phyloP scores from a whole-genome alignment of 2,329 filamentous ascomycete species.

The Leptodontidium sp. region DNA sequence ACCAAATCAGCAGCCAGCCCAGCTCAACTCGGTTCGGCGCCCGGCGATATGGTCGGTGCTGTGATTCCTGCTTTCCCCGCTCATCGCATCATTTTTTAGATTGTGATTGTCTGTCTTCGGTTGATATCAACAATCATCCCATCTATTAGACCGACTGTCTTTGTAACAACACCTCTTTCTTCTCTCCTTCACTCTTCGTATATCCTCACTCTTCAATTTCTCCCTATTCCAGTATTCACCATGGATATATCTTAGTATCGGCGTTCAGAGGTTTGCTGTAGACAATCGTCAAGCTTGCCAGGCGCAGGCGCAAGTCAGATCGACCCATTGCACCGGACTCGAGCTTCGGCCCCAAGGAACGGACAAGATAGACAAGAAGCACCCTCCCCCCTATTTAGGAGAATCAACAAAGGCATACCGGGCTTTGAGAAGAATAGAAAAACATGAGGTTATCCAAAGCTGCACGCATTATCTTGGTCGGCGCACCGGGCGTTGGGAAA shows the following conservation, averaged over 20 bases:
- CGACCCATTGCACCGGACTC: constrained; percentile 21
- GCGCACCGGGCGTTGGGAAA: constrained; percentile 91
- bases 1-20: not conserved
- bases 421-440: constrained; percentile 12
- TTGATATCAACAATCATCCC: not conserved
- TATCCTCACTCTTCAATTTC: constrained; percentile 12
- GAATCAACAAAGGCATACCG: constrained; percentile 10
- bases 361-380: constrained; percentile 17
- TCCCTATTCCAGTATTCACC: constrained; percentile 23
- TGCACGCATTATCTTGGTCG: constrained; percentile 92
- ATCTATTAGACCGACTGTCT: not conserved
- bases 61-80: constrained; percentile 17
- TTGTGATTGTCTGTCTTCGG: not conserved
- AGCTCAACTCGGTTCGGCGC: not conserved
- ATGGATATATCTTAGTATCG: constrained; percentile 41
- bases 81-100: constrained; percentile 21
- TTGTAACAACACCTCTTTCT: constrained; percentile 7
- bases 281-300: constrained; percentile 33
- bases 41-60: constrained; percentile 11
- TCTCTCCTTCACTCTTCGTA: constrained; percentile 15
- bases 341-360: constrained; percentile 31
- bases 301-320: constrained; percentile 34
- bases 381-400: not conserved
- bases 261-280: constrained; percentile 23
- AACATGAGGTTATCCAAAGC: constrained; percentile 77